Percentiles rank a stretch among this genome's conserved stretches.
Conservation (phyloP, 805 yeast species). For the Starmerella apicola region DNA sequence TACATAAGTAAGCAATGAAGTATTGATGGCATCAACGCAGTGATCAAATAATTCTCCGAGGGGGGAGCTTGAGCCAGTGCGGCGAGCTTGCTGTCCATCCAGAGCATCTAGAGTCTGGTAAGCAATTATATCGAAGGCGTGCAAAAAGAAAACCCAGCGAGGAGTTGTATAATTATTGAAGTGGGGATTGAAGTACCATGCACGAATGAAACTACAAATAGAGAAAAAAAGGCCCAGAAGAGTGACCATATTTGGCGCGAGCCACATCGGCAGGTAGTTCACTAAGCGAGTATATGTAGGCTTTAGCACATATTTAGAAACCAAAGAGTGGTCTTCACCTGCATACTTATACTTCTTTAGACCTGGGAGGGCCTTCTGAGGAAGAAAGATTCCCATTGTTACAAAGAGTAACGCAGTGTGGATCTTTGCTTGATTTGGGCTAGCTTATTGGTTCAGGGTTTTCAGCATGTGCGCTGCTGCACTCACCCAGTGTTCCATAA, state of each 20-base stretch:
- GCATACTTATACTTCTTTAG: slow-evolving; percentile 26
- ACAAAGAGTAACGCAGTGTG: too few relatives aligned
- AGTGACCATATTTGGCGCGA: slow-evolving; percentile 82
- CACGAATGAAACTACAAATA: slow-evolving; percentile 47
- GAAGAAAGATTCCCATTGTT: slow-evolving; percentile 22
- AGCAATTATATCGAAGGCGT: slow-evolving; percentile 73
- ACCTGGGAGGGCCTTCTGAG: slow-evolving; percentile 22
- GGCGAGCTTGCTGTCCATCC: slow-evolving; percentile 90
- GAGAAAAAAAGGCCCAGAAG: slow-evolving; percentile 66
- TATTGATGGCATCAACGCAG: slow-evolving; percentile 62
- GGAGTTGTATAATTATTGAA: slow-evolving; percentile 45
- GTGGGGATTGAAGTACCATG: slow-evolving; percentile 61
- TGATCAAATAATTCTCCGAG: slow-evolving; percentile 91
- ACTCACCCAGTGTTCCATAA: too few relatives aligned
- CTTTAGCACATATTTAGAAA: slow-evolving; percentile 62
- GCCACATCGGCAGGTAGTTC: slow-evolving; percentile 60
- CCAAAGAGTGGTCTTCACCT: slow-evolving; percentile 67
- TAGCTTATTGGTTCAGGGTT: too few relatives aligned
- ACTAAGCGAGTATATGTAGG: slow-evolving; percentile 74
- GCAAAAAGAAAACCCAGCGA: slow-evolving; percentile 59
- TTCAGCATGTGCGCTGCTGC: too few relatives aligned
- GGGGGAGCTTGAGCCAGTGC: slow-evolving; percentile 92
- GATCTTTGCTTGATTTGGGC: too few relatives aligned
- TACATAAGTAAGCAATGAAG: slow-evolving; percentile 64
- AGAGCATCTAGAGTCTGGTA: slow-evolving; percentile 95